These are phyloP conservation scores for Botryosphaeria dothidea DNA, from an alignment of 2,329 filamentous ascomycete species.

Conservation along the genomic window DNA sequence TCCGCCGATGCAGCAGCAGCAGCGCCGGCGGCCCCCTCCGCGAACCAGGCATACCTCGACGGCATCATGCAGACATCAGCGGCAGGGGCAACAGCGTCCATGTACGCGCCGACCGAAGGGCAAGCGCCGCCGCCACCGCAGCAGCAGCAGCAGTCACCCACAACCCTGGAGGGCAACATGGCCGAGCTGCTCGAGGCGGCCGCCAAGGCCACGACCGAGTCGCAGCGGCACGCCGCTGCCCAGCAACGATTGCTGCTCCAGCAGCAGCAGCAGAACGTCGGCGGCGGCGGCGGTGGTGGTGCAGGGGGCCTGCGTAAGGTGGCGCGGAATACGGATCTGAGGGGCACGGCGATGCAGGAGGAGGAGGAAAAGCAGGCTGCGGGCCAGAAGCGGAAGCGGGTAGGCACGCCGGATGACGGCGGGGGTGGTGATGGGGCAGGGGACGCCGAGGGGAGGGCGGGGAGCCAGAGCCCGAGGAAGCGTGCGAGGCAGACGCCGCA, in stretches of 20 bases:
- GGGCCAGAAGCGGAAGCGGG: constrained; percentile 18
- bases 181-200: constrained; percentile 39
- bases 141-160: neutral
- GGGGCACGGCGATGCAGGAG: constrained; percentile 12
- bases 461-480: constrained; percentile 20
- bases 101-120: neutral
- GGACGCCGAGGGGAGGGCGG: neutral
- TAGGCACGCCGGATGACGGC: neutral
- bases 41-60: neutral
- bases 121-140: neutral
- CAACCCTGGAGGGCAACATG: constrained; percentile 22
- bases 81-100: neutral
- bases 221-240: constrained; percentile 6
- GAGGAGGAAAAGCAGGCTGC: neutral
- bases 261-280: neutral
- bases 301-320: constrained; percentile 1
- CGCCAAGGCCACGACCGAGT: constrained; percentile 34
- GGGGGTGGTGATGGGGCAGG: neutral
- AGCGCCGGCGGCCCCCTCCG: neutral
- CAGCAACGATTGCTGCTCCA: too few relatives aligned
- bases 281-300: too few relatives aligned
- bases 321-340: constrained; percentile 3
- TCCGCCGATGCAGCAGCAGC: neutral
- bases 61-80: neutral
- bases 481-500: constrained; percentile 22